These are phyloP conservation scores for Neonectria faginata DNA, from an alignment of 2,329 filamentous ascomycete species.

Conservation along the genomic window DNA sequence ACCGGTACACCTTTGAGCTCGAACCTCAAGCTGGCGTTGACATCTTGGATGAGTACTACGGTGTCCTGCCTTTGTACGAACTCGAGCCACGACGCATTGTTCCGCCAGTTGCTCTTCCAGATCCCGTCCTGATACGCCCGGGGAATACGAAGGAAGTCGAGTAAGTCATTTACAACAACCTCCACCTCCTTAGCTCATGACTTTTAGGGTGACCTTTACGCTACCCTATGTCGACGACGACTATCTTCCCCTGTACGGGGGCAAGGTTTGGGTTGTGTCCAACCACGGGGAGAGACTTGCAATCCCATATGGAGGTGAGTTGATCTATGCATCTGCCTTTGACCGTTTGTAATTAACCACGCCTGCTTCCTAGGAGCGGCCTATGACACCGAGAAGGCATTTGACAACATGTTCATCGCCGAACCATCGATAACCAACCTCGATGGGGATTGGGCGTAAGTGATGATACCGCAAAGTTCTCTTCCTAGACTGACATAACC, in stretches of 20 bases:
- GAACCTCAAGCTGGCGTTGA: slow-evolving; percentile 56
- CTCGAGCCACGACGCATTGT: slow-evolving; percentile 46
- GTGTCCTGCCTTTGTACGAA: slow-evolving; percentile 45
- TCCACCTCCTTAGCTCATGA: background rate
- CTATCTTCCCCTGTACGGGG: slow-evolving; percentile 57
- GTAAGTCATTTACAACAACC: slow-evolving; percentile 32
- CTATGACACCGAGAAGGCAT: slow-evolving; percentile 55
- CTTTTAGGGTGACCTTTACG: slow-evolving; percentile 46
- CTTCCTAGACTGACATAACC: slow-evolving; percentile 7
- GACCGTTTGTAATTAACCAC: background rate
- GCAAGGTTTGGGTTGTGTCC: slow-evolving; percentile 57
- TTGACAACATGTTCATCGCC: slow-evolving; percentile 52
- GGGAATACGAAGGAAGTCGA: slow-evolving; percentile 46
- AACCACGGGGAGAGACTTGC: slow-evolving; percentile 55
- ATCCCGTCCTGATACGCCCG: slow-evolving; percentile 43
- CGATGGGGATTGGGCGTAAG: slow-evolving; percentile 44
- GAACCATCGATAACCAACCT: slow-evolving; percentile 44
- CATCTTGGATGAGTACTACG: slow-evolving; percentile 47
- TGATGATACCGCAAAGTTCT: background rate
- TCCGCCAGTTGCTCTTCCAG: slow-evolving; percentile 47
- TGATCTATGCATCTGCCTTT: background rate
- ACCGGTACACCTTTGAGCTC: slow-evolving; percentile 56
- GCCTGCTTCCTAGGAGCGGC: slow-evolving; percentile 45
- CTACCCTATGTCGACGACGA: slow-evolving; percentile 49
- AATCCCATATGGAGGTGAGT: slow-evolving; percentile 56